Percentiles rank a stretch among this genome's conserved stretches.
Evolutionary conservation across 345 rosid species (phyloP).

Genomic region (Ceriops decandra): DNA sequence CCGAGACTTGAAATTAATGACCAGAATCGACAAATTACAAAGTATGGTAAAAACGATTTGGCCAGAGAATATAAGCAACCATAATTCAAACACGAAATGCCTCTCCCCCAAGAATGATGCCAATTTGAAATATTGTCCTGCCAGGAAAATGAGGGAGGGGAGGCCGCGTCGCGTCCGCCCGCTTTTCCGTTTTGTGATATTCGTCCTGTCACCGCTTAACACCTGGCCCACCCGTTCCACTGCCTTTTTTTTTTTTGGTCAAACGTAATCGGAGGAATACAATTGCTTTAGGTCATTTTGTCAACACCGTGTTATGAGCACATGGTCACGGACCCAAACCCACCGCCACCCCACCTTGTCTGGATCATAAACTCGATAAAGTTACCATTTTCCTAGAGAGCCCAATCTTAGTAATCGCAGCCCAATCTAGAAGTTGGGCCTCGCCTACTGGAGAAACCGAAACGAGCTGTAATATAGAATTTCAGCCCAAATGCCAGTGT

Average conservation of each 20-base stretch:
- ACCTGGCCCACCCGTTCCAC: not conserved
- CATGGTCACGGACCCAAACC: too few species aligned
- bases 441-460: too few species aligned
- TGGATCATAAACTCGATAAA: too few species aligned
- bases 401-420: too few species aligned
- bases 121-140: slow-evolving; percentile 1
- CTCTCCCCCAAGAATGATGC: not conserved
- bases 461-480: too few species aligned
- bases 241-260: not conserved
- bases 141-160: slow-evolving; percentile 8
- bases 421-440: too few species aligned
- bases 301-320: slow-evolving; percentile 17
- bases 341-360: too few species aligned
- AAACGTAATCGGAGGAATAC: not conserved
- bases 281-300: slow-evolving; percentile 22
- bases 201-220: not conserved
- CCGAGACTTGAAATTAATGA: too few species aligned
- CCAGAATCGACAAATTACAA: not conserved
- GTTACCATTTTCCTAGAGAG: too few species aligned
- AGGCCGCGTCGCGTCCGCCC: too few species aligned
- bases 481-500: not conserved
- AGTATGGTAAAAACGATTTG: not conserved
- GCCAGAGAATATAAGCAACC: not conserved
- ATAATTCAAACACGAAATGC: not conserved
- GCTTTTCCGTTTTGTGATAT: too few species aligned